phyloP scores from a whole-genome alignment of 176 grass and related monocot species.

The Rhynchospora breviuscula region DNA sequence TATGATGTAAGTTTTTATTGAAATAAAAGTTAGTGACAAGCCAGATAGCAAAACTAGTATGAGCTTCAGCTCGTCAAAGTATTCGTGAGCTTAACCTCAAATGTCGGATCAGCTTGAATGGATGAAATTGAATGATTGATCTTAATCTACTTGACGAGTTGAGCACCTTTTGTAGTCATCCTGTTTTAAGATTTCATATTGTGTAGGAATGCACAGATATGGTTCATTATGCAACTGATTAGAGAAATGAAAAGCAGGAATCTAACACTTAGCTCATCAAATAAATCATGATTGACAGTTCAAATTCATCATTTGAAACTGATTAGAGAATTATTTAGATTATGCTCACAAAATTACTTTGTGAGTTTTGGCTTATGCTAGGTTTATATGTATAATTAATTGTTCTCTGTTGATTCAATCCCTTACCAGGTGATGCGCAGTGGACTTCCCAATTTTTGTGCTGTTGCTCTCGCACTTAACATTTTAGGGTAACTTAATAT shows the following conservation, averaged over 20 bases:
- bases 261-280: not conserved
- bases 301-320: not conserved
- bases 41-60: not conserved
- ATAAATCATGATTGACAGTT: not conserved
- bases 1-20: slow-evolving; percentile 77
- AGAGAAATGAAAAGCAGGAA: not conserved
- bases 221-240: not conserved
- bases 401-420: slow-evolving; percentile 22
- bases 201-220: not conserved
- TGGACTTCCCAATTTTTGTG: slow-evolving; percentile 97
- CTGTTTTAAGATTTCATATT: not conserved
- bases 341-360: not conserved
- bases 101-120: not conserved
- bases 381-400: slow-evolving; percentile 3
- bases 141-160: not conserved
- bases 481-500: slow-evolving; percentile 68
- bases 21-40: not conserved
- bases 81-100: not conserved
- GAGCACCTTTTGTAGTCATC: not conserved
- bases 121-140: not conserved
- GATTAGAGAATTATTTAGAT: not conserved
- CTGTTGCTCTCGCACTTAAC: slow-evolving; percentile 90
- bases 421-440: slow-evolving; percentile 83
- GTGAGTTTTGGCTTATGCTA: not conserved
- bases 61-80: not conserved